Base-by-base conservation (phyloP, 2,329 filamentous ascomycete genomes). In the Catunica adiposa region DNA sequence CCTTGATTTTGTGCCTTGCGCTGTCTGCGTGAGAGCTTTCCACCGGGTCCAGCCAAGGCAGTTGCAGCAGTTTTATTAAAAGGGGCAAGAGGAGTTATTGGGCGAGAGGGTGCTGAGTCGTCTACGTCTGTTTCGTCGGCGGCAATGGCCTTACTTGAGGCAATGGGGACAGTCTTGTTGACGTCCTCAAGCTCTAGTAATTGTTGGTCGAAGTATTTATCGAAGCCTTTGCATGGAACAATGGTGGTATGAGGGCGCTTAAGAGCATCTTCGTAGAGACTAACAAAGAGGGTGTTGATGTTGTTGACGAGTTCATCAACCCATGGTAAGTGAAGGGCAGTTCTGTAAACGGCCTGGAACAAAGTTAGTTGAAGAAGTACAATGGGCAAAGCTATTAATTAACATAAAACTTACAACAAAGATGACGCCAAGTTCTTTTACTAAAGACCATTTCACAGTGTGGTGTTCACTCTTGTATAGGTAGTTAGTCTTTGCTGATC, bases 271-370 rank as follows among this genome's bases (percentile, higher is more conserved):
- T 83, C 86, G 67, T 97, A 98, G 26, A 96, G 76, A 61, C 89
- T 86, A 61, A 92, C 77, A 65, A 97, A 98, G 34, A 98, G 82
- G 8, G 86, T 89, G 66, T 84, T 87, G 64, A 97, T 88, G 64
- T 97, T 94, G 65, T 96, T 90, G 62, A 98, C 81, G 51, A 98
- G 82, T 67, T 92, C 89, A 69, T 98, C 92, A 61, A 97, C 87
- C 92, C 94, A 98, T 11, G 86, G 89, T 7, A 98, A 79, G 68
- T 96, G 89, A 29, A 98, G 78, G 31, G 98, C 80, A 40, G 89
- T 96, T 66, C 94, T 86, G 69, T 98, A 98, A 61, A 98, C 92
- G 61, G 90, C 92, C 89, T 95, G 64, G 48, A 53, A 7, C 23
- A 25, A 25, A 25, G 22, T n/a, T 44, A 44, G 40, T 8, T 38